Base-by-base conservation (phyloP, 177 flowering plant species). In the Vitis hybrid region DNA sequence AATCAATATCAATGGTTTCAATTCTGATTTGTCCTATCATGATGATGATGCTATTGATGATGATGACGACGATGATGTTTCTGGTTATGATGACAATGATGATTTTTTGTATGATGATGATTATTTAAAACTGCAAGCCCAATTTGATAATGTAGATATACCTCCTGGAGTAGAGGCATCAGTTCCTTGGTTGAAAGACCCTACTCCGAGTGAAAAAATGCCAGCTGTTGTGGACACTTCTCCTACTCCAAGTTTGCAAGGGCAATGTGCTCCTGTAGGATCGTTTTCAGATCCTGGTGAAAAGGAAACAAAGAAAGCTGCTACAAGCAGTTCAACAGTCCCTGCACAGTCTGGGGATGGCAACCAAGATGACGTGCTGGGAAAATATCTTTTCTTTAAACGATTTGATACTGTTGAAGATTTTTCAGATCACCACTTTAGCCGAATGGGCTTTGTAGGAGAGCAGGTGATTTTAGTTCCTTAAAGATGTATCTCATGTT, bases 111-210 rank as follows among this genome's bases (percentile, higher is more conserved):
- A 55, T 39, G 80, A 74, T 16, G 81, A 76, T 71, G 74, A 77
- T 31, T 82, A 80, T 75, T 15, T 14, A 18, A 54, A 48, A 18
- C 22, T 82, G 81, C 88, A 82, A 64, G 74, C 83, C 59, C 80
- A 79, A 54, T 84, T 82, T 71, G 88, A 84, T 65, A 80, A 79
- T 72, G 83, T 81, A 68, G 79, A 84, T 71, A 73, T 82, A 71
- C 88, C 88, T 67, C 71, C 88, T 68, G 88, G 88, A 10, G 83
- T 84, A 22, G 88, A 84, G 81, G 83, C 75, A 1, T 50, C 85
- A 10, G 58, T 84, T 55, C 74, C 86, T 70, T 78, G 86, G 86
- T 66, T 80, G 63, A 66, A 72, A 56, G 81, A 64, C 16, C 57
- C 71, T 65, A 69, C 76, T 56, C 26, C 78, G 19, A 61, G 62